A percentile compares a stretch with the other conserved stretches of the same genome.
Evolutionary conservation across 495 filamentous ascomycete genomes (phyloP).

Genomic region (Hamigera avellanea): DNA sequence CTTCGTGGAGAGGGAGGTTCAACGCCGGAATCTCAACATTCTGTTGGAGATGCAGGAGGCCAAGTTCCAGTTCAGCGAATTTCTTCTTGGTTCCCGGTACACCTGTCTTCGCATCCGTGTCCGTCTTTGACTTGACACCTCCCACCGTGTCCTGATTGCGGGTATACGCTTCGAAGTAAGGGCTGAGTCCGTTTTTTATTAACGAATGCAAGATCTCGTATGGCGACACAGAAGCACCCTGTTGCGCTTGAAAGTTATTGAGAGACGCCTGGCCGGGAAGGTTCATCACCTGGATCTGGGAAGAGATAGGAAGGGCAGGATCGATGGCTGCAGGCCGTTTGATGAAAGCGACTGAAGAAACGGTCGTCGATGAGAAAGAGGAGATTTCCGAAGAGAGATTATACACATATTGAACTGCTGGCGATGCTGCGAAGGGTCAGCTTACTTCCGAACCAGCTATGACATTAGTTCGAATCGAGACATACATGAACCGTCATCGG

Average conservation of each 20-base stretch:
- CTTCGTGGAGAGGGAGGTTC: conserved; percentile 70
- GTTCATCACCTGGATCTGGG: conserved; percentile 85
- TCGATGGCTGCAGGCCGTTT: conserved; percentile 85
- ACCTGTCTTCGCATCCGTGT: conserved; percentile 82
- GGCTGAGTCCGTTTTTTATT: conserved; percentile 76
- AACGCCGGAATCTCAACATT: conserved; percentile 96
- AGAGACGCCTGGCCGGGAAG: conserved; percentile 66
- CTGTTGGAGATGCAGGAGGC: conserved; percentile 81
- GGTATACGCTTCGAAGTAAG: conserved; percentile 91
- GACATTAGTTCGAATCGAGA: not conserved
- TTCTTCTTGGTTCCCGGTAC: conserved; percentile 95
- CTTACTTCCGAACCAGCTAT: too few species aligned
- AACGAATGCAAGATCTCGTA: conserved; percentile 83
- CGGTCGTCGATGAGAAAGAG: conserved; percentile 63
- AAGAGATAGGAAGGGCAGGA: conserved; percentile 59
- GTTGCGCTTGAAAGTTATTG: conserved; percentile 49
- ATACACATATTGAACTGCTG: conserved; percentile 49
- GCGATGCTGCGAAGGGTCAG: conserved; percentile 7
- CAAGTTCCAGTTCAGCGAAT: conserved; percentile 84
- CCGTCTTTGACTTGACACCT: conserved; percentile 55
- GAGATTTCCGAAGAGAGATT: conserved; percentile 71
- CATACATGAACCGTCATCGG: conserved; percentile 33
- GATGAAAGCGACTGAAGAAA: conserved; percentile 74
- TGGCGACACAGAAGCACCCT: conserved; percentile 63
- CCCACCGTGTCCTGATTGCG: conserved; percentile 63